These are phyloP conservation scores for Bipolaris sorokiniana DNA, from an alignment of 2,329 filamentous ascomycete species.

Conservation along the genomic window DNA sequence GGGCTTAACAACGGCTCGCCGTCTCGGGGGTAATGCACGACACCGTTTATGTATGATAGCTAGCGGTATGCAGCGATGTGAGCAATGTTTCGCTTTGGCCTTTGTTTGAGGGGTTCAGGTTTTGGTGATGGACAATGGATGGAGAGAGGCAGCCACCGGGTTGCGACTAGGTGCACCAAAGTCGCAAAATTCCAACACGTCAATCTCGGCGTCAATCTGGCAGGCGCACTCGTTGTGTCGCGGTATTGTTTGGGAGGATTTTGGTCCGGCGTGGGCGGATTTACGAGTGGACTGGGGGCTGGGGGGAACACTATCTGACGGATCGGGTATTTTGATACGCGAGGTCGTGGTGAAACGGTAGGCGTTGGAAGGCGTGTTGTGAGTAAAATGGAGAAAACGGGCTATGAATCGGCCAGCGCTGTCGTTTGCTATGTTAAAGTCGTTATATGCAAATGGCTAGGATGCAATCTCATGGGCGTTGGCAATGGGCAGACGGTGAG, in stretches of 20 bases:
- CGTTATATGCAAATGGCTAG: slow-evolving; percentile 24
- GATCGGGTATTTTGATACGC: slow-evolving; percentile 34
- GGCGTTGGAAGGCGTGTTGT: slow-evolving; percentile 38
- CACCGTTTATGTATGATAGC: slow-evolving; percentile 20
- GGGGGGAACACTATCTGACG: slow-evolving; percentile 14
- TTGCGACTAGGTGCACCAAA: not conserved
- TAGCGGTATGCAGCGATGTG: slow-evolving; percentile 26
- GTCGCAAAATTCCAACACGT: not conserved
- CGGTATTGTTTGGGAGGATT: slow-evolving; percentile 15
- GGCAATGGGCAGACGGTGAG: slow-evolving; percentile 27
- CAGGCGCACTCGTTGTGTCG: slow-evolving; percentile 21
- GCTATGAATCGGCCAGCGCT: slow-evolving; percentile 16
- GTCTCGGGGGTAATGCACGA: slow-evolving; percentile 29
- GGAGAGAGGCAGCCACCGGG: not conserved
- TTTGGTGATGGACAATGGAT: slow-evolving; percentile 5
- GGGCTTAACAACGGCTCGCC: slow-evolving; percentile 26
- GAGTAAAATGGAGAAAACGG: slow-evolving; percentile 14
- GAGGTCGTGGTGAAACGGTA: slow-evolving; percentile 43
- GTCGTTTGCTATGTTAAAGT: slow-evolving; percentile 14
- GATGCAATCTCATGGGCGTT: slow-evolving; percentile 20
- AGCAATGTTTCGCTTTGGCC: slow-evolving; percentile 17
- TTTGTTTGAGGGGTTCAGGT: slow-evolving; percentile 3
- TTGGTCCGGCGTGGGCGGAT: slow-evolving; percentile 14
- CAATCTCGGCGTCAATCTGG: slow-evolving; percentile 4
- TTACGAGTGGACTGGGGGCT: slow-evolving; percentile 11